These are phyloP conservation scores for Circinella minor DNA, from an alignment of 371 early-diverging fungal species.

Conservation along the genomic window DNA sequence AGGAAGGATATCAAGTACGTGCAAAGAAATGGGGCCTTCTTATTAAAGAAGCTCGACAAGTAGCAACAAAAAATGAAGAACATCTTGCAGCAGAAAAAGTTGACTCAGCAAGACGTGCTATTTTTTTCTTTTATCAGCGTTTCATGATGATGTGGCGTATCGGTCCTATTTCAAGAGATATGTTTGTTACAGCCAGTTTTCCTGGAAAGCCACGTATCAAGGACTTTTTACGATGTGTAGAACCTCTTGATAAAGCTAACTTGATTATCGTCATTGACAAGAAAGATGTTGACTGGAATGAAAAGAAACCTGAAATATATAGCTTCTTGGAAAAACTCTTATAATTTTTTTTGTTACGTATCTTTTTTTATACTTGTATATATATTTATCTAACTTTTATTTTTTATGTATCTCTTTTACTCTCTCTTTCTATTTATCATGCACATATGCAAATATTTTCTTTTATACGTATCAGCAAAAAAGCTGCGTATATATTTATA, in stretches of 20 bases:
- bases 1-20: background rate
- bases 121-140: background rate
- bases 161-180: conserved; percentile 4
- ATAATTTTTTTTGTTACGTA: background rate
- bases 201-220: conserved; percentile 1
- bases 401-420: too few species aligned
- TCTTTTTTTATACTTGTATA: too few species aligned
- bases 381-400: too few species aligned
- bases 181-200: background rate
- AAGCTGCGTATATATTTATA: too few species aligned
- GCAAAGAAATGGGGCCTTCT: background rate
- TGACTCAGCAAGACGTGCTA: background rate
- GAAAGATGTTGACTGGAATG: background rate
- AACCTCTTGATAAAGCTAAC: background rate
- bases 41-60: background rate
- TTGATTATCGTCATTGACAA: background rate
- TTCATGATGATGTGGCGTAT: background rate
- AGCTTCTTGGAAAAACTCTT: background rate
- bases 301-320: background rate
- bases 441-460: too few species aligned
- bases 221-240: background rate
- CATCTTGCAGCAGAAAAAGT: background rate
- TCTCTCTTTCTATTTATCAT: too few species aligned
- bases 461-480: too few species aligned
- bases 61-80: background rate